Evolutionary conservation across 1,284 basidiomycete species (phyloP), one percentile per base, ranked within the genome.

Genomic region (Rhodotorula sp.): DNA sequence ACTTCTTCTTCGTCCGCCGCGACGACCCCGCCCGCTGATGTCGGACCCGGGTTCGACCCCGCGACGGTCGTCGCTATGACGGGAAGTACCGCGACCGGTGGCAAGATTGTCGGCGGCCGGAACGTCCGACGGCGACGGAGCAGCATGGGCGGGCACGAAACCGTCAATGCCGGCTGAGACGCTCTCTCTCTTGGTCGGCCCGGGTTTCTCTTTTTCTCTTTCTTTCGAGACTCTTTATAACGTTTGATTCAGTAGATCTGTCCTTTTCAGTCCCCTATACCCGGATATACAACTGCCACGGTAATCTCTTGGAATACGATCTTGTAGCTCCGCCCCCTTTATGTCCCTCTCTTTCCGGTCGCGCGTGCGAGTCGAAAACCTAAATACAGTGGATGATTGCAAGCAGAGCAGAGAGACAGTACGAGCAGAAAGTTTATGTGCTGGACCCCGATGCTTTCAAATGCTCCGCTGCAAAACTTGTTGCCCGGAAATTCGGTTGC

Each of bases 61-160:
- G 59, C 64, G 3, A 26, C 7, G 1, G 64, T 45, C 6, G 37
- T 53, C n/a, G 62, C 62, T 6, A 42, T n/a, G 42, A 53, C 62
- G 29, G 42, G 49, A 3, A 30, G 17, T 18, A 33, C 18, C 6
- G 30, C 48, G 5, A 4, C 20, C 48, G 64, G 57, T 8, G 44
- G 22, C 15, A 33, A 10, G 60, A 61, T 61, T 20, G 45, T 45
- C 15, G 42, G 30, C 6, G 64, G 53, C 5, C 29, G 66, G 56
- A 71, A 63, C 26, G 63, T 68, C 12, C 59, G 66, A 33, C 30
- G 67, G 33, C 33, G 70, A 51, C 48, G 70, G 51, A 71, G 70
- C 56, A 71, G 70, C 48, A 55, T 71, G 59, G 70, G 70, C 29
- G 66, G 67, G 24, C 49, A 57, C 29, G 70, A 71, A 26, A 66